These are phyloP conservation scores for Neopestalotiopsis sp. DNA, from an alignment of 2,329 filamentous ascomycete species.

Conservation along the genomic window DNA sequence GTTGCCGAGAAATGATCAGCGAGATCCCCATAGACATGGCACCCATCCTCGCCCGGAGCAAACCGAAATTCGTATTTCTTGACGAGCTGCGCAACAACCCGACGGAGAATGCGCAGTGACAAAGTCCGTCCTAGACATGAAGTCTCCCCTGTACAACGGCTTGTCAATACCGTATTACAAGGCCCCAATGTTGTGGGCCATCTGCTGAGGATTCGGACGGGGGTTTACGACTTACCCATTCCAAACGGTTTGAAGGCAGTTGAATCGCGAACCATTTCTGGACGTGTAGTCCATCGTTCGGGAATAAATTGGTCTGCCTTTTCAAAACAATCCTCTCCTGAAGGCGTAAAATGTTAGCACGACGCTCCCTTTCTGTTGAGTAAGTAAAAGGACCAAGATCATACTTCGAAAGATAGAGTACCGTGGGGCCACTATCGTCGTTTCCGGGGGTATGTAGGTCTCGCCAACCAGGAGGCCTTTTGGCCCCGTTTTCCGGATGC, in stretches of 20 bases:
- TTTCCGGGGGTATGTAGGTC: slow-evolving; percentile 24
- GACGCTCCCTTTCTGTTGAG: neutral
- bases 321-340: slow-evolving; percentile 36
- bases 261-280: slow-evolving; percentile 38
- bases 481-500: slow-evolving; percentile 21
- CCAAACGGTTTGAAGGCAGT: slow-evolving; percentile 40
- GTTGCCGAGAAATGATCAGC: neutral
- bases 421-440: slow-evolving; percentile 25
- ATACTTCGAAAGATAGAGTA: slow-evolving; percentile 41
- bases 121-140: neutral
- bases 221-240: slow-evolving; percentile 28
- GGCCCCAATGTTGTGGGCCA: neutral
- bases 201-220: neutral
- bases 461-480: slow-evolving; percentile 20
- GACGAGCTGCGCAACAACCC: neutral
- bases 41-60: neutral
- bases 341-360: neutral
- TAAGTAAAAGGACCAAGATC: slow-evolving; percentile 15
- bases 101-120: neutral
- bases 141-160: neutral
- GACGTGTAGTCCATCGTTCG: slow-evolving; percentile 41
- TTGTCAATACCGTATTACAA: neutral
- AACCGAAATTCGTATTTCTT: slow-evolving; percentile 1
- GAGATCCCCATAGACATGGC: neutral
- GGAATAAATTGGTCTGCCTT: slow-evolving; percentile 40